These are phyloP conservation scores for Tilletia indica DNA, from an alignment of 1,284 basidiomycete species.

Conservation along the genomic window DNA sequence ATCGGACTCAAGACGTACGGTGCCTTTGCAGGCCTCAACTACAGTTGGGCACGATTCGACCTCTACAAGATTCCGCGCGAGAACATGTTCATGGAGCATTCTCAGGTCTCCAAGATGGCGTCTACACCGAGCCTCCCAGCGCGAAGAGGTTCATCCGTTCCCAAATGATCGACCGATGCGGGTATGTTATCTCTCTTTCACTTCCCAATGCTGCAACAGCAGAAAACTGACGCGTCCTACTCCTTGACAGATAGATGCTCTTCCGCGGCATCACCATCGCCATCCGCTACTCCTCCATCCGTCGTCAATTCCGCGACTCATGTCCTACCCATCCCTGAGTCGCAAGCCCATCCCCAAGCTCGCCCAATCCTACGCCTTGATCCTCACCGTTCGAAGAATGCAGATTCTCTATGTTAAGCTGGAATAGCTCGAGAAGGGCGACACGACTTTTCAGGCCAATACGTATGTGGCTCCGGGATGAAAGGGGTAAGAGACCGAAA, in stretches of 20 bases:
- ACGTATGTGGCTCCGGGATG: conserved; percentile 71
- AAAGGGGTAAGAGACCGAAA: too few species aligned
- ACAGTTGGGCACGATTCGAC: conserved; percentile 69
- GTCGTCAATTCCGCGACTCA: conserved; percentile 65
- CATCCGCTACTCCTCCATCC: conserved; percentile 71
- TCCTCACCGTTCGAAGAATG: conserved; percentile 66
- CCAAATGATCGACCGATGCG: conserved; percentile 63
- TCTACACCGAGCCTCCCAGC: conserved; percentile 70
- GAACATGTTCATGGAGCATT: conserved; percentile 74
- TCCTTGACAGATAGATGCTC: conserved; percentile 62
- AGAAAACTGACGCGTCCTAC: neutral
- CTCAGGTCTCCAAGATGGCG: conserved; percentile 68
- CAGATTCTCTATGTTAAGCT: conserved; percentile 56
- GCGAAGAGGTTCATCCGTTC: conserved; percentile 64
- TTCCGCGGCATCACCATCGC: conserved; percentile 70
- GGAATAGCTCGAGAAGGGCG: conserved; percentile 35
- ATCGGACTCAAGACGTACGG: conserved; percentile 66
- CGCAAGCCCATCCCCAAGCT: conserved; percentile 70
- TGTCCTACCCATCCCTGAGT: conserved; percentile 70
- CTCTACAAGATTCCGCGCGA: conserved; percentile 71
- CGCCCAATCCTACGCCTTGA: conserved; percentile 70
- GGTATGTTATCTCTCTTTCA: neutral
- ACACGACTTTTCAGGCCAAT: conserved; percentile 59
- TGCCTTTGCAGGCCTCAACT: conserved; percentile 65
- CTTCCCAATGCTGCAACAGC: neutral